Base-by-base conservation (phyloP, 2,329 filamentous ascomycete genomes). In the Claviceps cyperi region DNA sequence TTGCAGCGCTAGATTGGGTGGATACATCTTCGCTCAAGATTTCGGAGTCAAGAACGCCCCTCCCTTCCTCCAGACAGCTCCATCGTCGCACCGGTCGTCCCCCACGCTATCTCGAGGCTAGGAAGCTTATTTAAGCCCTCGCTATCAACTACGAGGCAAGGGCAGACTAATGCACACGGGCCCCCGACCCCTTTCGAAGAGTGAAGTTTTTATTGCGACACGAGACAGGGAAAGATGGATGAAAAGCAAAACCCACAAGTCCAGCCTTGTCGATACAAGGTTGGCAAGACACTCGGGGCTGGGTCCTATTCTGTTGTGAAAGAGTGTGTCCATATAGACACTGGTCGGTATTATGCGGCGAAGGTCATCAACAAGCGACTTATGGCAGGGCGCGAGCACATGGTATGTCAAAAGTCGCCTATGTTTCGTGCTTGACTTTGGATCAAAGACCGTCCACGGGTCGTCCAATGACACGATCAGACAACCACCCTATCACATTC, bases 331-430 rank as follows among this genome's bases (percentile, higher is more conserved):
- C 92, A 98, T 66, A 97, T 97, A 62, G 91, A 97, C 60, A 97
- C 92, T 0, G 91, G 91, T 44, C 82, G 90, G 57, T 97, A 96
- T 69, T 98, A 97, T 81, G 92, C 92, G 28, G 91, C 92, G 54
- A 98, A 98, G 68, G 92, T 98, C 55, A 98, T 98, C 69, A 98
- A 98, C 72, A 98, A 98, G 76, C 78, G 91, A 51, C 74, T 98
- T 57, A 98, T 98, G 92, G 86, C 89, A 6, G 92, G 92, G 36
- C 79, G 92, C 58, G 92, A 98, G 70, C 92, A 97, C 68, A 98
- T 98, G 92, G 92, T 96, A 64, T 54, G 69, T 60, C 41, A 50
- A 39, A 17, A 14, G 11, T 15, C 36, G 14, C n/a, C 36, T 7
- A 32, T 28, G 8, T 28, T 28, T 11, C 2, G 41, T 17, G 21